These are phyloP conservation scores for Pulveroboletus sp. DNA, from an alignment of 768 basidiomycete genomes.

Conservation along the genomic window DNA sequence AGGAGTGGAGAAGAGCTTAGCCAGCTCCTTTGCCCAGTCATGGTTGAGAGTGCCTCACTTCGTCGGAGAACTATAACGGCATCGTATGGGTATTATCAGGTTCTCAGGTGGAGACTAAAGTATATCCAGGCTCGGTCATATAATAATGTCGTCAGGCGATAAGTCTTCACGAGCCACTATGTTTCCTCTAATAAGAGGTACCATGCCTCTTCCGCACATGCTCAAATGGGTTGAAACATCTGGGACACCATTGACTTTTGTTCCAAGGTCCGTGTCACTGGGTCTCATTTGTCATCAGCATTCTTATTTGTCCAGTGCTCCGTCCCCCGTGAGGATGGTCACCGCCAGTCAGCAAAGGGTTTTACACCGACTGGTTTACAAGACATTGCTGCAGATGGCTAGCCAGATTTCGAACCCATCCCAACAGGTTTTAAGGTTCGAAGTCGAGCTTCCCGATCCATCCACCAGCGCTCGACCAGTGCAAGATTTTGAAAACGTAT, in stretches of 20 bases:
- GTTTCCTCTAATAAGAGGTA: slow-evolving; percentile 44
- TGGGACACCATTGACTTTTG: slow-evolving; percentile 37
- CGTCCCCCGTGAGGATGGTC: slow-evolving; percentile 31
- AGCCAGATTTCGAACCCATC: slow-evolving; percentile 5
- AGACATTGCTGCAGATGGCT: slow-evolving; percentile 24
- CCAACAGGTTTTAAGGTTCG: slow-evolving; percentile 35
- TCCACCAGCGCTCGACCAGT: not conserved
- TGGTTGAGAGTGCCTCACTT: not conserved
- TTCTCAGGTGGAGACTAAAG: slow-evolving; percentile 4
- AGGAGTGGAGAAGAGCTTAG: slow-evolving; percentile 17
- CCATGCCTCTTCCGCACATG: slow-evolving; percentile 37
- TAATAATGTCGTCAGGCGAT: slow-evolving; percentile 44
- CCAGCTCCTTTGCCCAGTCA: slow-evolving; percentile 8
- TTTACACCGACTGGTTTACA: slow-evolving; percentile 49
- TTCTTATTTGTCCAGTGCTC: slow-evolving; percentile 32
- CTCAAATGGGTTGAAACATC: slow-evolving; percentile 42
- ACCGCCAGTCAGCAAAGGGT: slow-evolving; percentile 30
- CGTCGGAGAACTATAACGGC: slow-evolving; percentile 32
- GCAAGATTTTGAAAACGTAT: not conserved
- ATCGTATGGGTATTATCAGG: slow-evolving; percentile 29
- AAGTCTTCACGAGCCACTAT: slow-evolving; percentile 35
- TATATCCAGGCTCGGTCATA: slow-evolving; percentile 50
- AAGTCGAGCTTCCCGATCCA: slow-evolving; percentile 29
- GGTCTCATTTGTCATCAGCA: not conserved
- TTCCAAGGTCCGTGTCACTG: slow-evolving; percentile 42